phyloP scores from a whole-genome alignment of 2,329 filamentous ascomycete species.

The Talaromyces piceae region DNA sequence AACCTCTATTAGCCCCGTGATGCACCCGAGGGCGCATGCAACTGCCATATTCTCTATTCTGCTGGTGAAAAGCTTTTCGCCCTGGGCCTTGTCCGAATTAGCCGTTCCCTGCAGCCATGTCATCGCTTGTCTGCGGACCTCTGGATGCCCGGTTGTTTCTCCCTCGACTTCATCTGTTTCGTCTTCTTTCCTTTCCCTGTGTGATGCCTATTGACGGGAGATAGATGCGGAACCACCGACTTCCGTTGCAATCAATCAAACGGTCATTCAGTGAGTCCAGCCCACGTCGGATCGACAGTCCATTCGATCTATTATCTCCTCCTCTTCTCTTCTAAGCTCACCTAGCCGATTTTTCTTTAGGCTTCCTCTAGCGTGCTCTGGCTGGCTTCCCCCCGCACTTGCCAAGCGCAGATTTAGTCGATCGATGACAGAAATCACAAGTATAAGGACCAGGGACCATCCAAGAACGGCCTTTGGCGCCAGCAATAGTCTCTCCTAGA shows the following conservation, averaged over 20 bases:
- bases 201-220: too few relatives aligned
- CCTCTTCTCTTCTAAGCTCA: neutral
- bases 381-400: neutral
- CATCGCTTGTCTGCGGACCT: too few relatives aligned
- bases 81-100: neutral
- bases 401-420: neutral
- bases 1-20: neutral
- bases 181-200: neutral
- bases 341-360: neutral
- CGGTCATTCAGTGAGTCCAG: too few relatives aligned
- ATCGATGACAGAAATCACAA: neutral
- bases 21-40: neutral
- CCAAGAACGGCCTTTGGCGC: slow-evolving; percentile 1
- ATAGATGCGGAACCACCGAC: too few relatives aligned
- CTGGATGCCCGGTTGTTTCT: slow-evolving; percentile 1
- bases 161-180: neutral
- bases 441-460: neutral
- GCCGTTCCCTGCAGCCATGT: too few relatives aligned
- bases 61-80: neutral
- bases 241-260: too few relatives aligned
- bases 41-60: neutral
- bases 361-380: neutral
- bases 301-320: neutral
- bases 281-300: neutral
- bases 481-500: slow-evolving; percentile 1